These are phyloP conservation scores for Populus hybrid DNA, from an alignment of 441 rosid species.

Conservation along the genomic window DNA sequence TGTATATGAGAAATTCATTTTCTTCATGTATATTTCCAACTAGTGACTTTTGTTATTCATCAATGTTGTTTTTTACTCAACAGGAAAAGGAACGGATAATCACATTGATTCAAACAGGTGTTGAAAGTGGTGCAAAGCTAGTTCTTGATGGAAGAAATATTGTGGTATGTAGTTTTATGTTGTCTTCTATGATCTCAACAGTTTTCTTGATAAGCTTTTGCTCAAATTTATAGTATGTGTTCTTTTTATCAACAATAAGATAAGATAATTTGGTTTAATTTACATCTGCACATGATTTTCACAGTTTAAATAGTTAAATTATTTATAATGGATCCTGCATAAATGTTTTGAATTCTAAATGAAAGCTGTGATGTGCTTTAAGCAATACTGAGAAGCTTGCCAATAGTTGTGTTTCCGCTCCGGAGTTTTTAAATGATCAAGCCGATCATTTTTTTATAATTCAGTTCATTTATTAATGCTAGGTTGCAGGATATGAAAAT, in stretches of 20 bases:
- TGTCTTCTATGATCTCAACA: not conserved
- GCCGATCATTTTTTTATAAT: not conserved
- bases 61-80: constrained; percentile 14
- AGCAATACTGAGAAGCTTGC: not conserved
- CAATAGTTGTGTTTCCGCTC: not conserved
- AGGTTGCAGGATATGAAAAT: constrained; percentile 89
- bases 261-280: not conserved
- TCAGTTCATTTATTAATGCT: constrained; percentile 11
- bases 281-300: not conserved
- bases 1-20: not conserved
- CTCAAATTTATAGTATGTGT: not conserved
- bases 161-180: constrained; percentile 40
- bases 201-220: not conserved
- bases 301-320: not conserved
- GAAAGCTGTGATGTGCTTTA: not conserved
- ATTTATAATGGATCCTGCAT: not conserved
- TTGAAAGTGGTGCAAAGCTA: constrained; percentile 70
- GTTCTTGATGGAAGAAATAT: constrained; percentile 82
- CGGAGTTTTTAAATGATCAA: constrained; percentile 3
- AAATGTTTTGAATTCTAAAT: not conserved
- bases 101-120: constrained; percentile 67
- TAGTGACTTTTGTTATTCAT: not conserved
- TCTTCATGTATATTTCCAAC: not conserved
- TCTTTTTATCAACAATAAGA: not conserved
- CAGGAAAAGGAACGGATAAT: constrained; percentile 82